Percentiles rank a stretch among this genome's conserved stretches.
phyloP scores from a whole-genome alignment of 2,329 filamentous ascomycete species.

The Grosmannia serpens region DNA sequence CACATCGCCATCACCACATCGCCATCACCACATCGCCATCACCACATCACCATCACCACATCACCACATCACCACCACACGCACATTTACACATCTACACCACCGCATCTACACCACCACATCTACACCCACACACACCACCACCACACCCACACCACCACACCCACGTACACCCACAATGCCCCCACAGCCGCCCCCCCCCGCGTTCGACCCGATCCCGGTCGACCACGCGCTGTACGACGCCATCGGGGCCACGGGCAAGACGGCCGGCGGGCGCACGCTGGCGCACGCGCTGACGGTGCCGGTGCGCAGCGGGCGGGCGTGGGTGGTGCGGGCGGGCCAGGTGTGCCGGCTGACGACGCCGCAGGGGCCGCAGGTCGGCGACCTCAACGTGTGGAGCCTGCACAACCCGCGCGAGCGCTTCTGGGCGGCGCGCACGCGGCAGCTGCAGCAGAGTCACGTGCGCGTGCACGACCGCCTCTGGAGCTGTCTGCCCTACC shows the following conservation, averaged over 20 bases:
- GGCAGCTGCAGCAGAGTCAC: conserved; percentile 68
- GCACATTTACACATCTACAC: too few species aligned
- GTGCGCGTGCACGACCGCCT: conserved; percentile 60
- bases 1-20: too few species aligned
- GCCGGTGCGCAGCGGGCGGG: conserved; percentile 60
- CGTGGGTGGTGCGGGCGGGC: conserved; percentile 60
- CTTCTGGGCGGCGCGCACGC: conserved; percentile 72
- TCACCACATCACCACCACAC: too few species aligned
- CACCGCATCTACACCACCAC: too few species aligned
- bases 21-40: too few species aligned
- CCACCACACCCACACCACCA: too few species aligned
- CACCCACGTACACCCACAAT: too few species aligned
- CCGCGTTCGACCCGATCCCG: conserved; percentile 7
- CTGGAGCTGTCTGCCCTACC: conserved; percentile 68
- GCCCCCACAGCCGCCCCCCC: not conserved
- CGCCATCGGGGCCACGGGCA: conserved; percentile 29
- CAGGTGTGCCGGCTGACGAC: conserved; percentile 63
- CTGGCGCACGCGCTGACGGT: conserved; percentile 45
- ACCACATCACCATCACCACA: too few species aligned
- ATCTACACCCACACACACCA: too few species aligned
- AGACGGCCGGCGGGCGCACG: conserved; percentile 30
- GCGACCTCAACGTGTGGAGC: conserved; percentile 77
- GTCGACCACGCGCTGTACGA: conserved; percentile 43
- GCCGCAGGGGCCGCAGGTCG: conserved; percentile 68
- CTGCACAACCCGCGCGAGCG: conserved; percentile 63